Base-by-base conservation (phyloP, 345 rosid species). In the Cochlearia excelsa region DNA sequence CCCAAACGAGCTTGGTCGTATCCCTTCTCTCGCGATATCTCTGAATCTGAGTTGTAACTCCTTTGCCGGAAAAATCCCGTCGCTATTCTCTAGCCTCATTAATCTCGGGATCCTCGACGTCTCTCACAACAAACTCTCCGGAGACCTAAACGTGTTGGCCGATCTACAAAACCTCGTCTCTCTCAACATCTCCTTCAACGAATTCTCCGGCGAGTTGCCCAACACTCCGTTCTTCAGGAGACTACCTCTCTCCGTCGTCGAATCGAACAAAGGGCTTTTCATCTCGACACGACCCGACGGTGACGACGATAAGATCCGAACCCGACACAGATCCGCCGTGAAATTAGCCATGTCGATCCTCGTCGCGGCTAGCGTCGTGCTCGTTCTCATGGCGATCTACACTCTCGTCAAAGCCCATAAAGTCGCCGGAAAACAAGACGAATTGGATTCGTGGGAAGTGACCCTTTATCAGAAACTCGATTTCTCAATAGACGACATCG, bases 131-230 rank as follows among this genome's bases (percentile, higher is more conserved):
- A 77, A 65, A 9, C 79, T 92, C 46, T 31, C 63, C 34, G 97
- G 98, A 23, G 78, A 79, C 71, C 49, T 92, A 34, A 63, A 86
- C 55, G 83, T 62, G 57, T 84, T 88, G 28, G 78, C 87, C 1
- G 71, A 63, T 63, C 80, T 92, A 10, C 84, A 88, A 64, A 92
- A 88, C 77, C 98, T 92, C 40, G 94, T 92, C 46, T 78, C 86
- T 8, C 91, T 92, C 63, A 92, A 92, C 66, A 80, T 92, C 77
- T 92, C 98, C 30, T 83, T 77, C 89, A 92, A 92, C 62, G 84
- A 83, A 28, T 86, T 88, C 82, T 83, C 91, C 7, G 98, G 98
- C 1, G 84, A 83, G 53, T 71, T 92, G 67, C 97, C 97, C 3
- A 69, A 85, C 74, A 86, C 93, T 39, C 84, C 82, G 2, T 88